These are phyloP conservation scores for Bolboschoenoplectus hybrid DNA, from an alignment of 202 grass and related monocot species.

Conservation along the genomic window DNA sequence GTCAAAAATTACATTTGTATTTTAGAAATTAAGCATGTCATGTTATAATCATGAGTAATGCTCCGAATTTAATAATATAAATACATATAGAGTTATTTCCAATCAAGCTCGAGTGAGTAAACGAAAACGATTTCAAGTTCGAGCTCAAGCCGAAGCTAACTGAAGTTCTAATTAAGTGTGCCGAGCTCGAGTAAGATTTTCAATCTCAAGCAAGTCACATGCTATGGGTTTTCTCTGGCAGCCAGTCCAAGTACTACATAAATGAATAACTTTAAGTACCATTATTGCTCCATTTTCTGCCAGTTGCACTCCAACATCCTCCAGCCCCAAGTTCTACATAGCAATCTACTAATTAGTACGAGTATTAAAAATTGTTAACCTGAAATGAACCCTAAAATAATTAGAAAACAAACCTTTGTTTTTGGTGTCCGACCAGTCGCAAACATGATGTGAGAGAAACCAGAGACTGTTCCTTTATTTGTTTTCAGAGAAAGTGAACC, in stretches of 20 bases:
- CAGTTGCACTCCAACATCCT: slow-evolving; percentile 77
- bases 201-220: neutral
- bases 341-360: slow-evolving; percentile 13
- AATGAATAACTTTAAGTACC: slow-evolving; percentile 47
- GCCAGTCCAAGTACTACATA: neutral
- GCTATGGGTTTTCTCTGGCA: neutral
- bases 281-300: slow-evolving; percentile 64
- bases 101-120: neutral
- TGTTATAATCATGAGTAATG: neutral
- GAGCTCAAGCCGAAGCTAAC: neutral
- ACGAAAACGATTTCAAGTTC: neutral
- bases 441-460: slow-evolving; percentile 96
- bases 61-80: neutral
- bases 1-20: neutral
- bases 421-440: slow-evolving; percentile 89
- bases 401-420: slow-evolving; percentile 65
- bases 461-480: slow-evolving; percentile 74
- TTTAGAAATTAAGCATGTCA: neutral
- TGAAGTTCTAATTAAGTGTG: neutral
- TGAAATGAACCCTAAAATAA: neutral
- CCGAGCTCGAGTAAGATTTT: no score
- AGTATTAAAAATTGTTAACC: slow-evolving; percentile 15
- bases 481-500: slow-evolving; percentile 81
- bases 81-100: neutral
- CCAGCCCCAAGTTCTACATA: slow-evolving; percentile 80